Percentiles rank a stretch among this genome's conserved stretches.
Evolutionary conservation across 352 stramenopile species (phyloP).

Genomic region (Phytopythium helicoides): DNA sequence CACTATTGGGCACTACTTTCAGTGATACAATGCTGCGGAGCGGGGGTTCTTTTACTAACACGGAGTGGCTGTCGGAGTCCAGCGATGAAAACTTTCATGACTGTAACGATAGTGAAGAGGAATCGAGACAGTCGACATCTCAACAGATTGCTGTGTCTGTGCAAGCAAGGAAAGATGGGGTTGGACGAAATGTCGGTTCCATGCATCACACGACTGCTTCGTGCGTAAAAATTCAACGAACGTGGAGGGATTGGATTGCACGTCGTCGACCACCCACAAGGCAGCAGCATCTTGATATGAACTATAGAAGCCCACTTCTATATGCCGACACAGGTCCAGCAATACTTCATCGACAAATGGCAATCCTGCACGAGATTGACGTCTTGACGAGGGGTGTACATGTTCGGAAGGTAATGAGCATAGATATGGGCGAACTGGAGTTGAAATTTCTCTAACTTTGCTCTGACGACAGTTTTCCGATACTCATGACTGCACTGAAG

Average conservation of each 20-base stretch:
- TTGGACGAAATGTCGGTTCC: background rate
- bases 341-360: background rate
- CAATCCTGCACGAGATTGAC: background rate
- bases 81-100: conserved; percentile 7
- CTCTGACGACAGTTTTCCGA: conserved; percentile 1
- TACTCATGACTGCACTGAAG: background rate
- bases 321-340: background rate
- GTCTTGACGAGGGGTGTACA: background rate
- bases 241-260: conserved; percentile 12
- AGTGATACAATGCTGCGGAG: conserved; percentile 11
- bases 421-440: too few species aligned
- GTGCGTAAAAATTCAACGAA: conserved; percentile 14
- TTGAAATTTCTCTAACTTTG: background rate
- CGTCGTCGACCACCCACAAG: background rate
- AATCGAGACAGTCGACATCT: too few species aligned
- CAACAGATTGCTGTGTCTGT: too few species aligned
- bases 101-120: background rate
- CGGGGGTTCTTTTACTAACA: background rate
- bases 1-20: conserved; percentile 16
- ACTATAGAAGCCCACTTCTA: background rate
- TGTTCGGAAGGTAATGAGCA: background rate
- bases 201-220: background rate
- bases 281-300: background rate
- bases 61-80: conserved; percentile 2
- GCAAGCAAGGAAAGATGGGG: background rate